Conservation (phyloP, 768 basidiomycete species). For the Pleurotus tuber-regium region DNA sequence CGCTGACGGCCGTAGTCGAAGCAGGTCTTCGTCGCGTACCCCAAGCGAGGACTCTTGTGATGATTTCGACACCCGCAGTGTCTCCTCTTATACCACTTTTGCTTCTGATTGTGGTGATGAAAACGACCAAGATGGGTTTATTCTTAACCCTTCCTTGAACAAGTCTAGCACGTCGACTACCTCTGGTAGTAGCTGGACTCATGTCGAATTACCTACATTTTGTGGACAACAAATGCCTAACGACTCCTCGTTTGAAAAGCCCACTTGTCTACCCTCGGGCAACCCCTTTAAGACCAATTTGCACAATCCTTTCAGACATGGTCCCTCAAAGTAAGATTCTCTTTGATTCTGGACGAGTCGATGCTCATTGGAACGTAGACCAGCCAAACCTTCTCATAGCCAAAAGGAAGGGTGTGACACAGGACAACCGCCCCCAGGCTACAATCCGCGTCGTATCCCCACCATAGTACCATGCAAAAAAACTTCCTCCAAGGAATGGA, state of each 20-base stretch:
- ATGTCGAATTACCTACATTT: background rate
- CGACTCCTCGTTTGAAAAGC: background rate
- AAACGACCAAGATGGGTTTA: constrained; percentile 10
- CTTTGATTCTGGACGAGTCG: no score
- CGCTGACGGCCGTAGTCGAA: constrained; percentile 4
- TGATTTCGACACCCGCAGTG: constrained; percentile 5
- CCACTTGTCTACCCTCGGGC: background rate
- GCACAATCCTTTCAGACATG: constrained; percentile 3
- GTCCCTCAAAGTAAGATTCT: background rate
- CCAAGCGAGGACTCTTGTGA: constrained; percentile 7
- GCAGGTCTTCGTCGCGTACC: constrained; percentile 8
- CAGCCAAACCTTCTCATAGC: constrained; percentile 5
- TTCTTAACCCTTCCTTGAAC: constrained; percentile 7
- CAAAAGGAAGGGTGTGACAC: constrained; percentile 1
- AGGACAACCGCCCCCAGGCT: background rate
- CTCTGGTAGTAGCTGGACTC: constrained; percentile 6
- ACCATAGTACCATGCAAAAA: constrained; percentile 21
- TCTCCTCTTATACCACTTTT: constrained; percentile 4
- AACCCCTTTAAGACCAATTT: constrained; percentile 6
- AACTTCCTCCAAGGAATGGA: constrained; percentile 29
- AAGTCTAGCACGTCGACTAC: background rate
- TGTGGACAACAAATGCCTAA: background rate
- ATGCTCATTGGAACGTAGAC: no score
- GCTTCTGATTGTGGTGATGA: constrained; percentile 7
- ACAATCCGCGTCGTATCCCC: constrained; percentile 10